A percentile compares a stretch with the other conserved stretches of the same genome.
phyloP scores from a whole-genome alignment of 2,329 filamentous ascomycete species.

The Dothiorella sarmentorum region DNA sequence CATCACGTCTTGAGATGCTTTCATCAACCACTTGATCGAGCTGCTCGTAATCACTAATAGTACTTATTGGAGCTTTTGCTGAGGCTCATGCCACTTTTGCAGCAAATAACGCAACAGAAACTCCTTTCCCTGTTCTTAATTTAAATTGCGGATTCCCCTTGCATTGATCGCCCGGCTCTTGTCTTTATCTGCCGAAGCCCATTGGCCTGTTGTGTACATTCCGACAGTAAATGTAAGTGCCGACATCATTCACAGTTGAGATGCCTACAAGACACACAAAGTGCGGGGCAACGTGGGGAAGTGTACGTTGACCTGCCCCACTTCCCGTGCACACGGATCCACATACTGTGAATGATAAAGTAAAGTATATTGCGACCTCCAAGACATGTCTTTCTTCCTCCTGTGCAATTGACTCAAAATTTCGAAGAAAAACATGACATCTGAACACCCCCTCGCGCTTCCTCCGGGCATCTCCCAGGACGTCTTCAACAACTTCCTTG shows the following conservation, averaged over 20 bases:
- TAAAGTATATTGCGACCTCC: neutral
- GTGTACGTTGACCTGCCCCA: neutral
- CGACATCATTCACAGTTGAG: neutral
- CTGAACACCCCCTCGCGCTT: constrained; percentile 1
- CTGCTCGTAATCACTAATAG: no score
- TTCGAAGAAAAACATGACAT: neutral
- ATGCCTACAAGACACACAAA: no score
- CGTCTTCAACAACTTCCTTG: neutral
- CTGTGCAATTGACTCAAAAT: neutral
- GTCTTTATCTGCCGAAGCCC: neutral
- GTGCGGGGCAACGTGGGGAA: constrained; percentile 6
- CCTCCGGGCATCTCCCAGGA: neutral
- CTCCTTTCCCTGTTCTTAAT: no score
- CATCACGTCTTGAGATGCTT: no score
- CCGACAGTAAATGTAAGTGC: neutral
- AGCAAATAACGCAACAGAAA: no score
- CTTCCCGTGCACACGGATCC: neutral
- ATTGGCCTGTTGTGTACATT: neutral
- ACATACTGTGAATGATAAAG: neutral
- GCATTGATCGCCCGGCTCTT: constrained; percentile 5
- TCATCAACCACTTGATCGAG: no score
- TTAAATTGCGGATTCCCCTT: no score
- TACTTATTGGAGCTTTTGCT: no score
- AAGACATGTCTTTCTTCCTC: no score
- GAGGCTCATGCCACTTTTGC: no score